These are phyloP conservation scores for Aureobasidium namibiae DNA, from an alignment of 2,329 filamentous ascomycete genomes.

Conservation along the genomic window DNA sequence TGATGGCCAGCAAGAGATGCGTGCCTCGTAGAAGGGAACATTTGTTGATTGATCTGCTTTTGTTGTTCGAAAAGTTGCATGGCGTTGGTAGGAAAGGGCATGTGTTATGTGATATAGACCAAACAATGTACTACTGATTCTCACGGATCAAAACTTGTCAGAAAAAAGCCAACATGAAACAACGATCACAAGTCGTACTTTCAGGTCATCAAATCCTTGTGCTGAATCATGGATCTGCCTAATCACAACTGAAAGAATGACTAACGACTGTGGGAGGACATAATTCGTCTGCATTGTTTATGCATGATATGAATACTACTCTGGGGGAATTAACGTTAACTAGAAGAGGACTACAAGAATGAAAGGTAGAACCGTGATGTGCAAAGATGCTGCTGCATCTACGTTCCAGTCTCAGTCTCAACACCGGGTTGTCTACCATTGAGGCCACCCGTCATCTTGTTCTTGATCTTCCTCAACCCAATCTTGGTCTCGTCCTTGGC, in stretches of 20 bases:
- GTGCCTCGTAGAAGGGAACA: constrained; percentile 7
- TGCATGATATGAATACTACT: neutral
- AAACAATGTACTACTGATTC: neutral
- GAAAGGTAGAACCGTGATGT: neutral
- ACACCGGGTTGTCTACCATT: constrained; percentile 79
- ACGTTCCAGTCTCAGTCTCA: constrained; percentile 50
- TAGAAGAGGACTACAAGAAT: neutral
- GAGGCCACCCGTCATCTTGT: constrained; percentile 62
- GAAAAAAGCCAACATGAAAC: too few species aligned
- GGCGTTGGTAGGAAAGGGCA: neutral
- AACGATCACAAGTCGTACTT: neutral
- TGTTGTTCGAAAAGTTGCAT: neutral
- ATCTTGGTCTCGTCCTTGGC: constrained; percentile 81
- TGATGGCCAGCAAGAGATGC: constrained; percentile 38
- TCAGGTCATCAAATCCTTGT: too few species aligned
- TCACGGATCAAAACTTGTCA: neutral
- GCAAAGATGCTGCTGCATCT: neutral
- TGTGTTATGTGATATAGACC: neutral
- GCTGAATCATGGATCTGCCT: too few species aligned
- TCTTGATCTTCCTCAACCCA: constrained; percentile 65
- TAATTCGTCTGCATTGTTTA: constrained; percentile 5
- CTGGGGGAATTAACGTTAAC: neutral
- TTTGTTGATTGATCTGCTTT: neutral
- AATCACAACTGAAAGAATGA: too few species aligned
- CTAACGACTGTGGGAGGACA: too few species aligned